phyloP scores from a whole-genome alignment of 352 stramenopile genomes.

The Globisporangium canariense region DNA sequence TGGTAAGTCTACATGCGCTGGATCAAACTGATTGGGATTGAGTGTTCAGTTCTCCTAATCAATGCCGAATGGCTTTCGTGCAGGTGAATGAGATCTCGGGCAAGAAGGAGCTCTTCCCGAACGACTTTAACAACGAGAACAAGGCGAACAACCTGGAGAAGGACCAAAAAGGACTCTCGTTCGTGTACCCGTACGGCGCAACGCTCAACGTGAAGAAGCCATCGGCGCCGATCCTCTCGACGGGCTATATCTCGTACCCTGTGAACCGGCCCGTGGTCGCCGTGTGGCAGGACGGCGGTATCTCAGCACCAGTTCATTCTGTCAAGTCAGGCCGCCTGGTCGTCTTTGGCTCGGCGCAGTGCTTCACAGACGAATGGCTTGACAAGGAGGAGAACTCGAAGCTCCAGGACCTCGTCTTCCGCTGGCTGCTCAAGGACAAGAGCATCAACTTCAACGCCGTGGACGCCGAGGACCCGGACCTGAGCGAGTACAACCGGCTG shows the following conservation, averaged over 20 bases:
- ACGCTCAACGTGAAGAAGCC: conserved; percentile 93
- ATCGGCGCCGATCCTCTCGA: conserved; percentile 81
- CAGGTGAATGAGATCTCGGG: conserved; percentile 63
- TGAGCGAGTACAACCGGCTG: conserved; percentile 88
- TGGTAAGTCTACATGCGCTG: conserved; percentile 25
- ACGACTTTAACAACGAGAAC: conserved; percentile 30
- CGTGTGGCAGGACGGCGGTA: conserved; percentile 81
- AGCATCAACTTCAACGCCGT: conserved; percentile 59
- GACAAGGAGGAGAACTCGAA: conserved; percentile 94
- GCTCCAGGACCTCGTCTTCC: conserved; percentile 91
- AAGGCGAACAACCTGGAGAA: conserved; percentile 61
- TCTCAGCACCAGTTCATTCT: conserved; percentile 51
- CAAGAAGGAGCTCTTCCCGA: conserved; percentile 52
- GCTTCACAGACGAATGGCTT: conserved; percentile 94
- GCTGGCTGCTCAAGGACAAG: conserved; percentile 90
- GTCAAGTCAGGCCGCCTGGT: conserved; percentile 68
- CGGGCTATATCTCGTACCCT: conserved; percentile 94
- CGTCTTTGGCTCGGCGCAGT: conserved; percentile 90
- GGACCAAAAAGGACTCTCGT: conserved; percentile 86
- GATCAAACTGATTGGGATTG: not conserved
- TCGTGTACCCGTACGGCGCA: conserved; percentile 94
- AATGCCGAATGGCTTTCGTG: not conserved
- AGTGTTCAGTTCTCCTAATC: not conserved
- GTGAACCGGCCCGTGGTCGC: conserved; percentile 92
- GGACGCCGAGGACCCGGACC: conserved; percentile 77